Evolutionary conservation across 768 basidiomycete species (phyloP).

Genomic region (Trametes gibbosa): DNA sequence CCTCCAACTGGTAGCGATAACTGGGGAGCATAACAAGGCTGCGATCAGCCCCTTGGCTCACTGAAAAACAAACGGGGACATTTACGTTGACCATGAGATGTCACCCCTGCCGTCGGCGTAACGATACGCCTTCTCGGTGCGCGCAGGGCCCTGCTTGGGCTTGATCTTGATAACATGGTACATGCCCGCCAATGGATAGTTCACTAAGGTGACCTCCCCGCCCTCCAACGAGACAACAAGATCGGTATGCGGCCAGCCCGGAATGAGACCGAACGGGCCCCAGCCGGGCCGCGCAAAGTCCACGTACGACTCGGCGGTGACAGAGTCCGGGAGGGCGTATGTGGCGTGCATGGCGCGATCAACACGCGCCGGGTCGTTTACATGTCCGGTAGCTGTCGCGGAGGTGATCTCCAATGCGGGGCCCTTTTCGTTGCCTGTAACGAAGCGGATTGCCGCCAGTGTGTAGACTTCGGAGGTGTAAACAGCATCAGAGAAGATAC

Average conservation of each 20-base stretch:
- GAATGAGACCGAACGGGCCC: conserved; percentile 26
- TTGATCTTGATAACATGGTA: conserved; percentile 45
- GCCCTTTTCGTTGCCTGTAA: conserved; percentile 8
- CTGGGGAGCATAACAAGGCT: conserved; percentile 10
- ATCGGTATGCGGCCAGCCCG: conserved; percentile 25
- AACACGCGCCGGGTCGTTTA: conserved; percentile 8
- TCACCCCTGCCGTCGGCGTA: conserved; percentile 38
- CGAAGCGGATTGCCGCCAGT: conserved; percentile 24
- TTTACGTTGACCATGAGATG: conserved; percentile 45
- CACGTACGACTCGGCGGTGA: not conserved
- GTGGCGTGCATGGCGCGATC: conserved; percentile 28
- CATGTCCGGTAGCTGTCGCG: conserved; percentile 10
- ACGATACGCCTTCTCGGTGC: conserved; percentile 44
- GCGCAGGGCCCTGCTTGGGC: conserved; percentile 23
- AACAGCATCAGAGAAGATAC: not conserved
- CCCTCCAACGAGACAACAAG: conserved; percentile 32
- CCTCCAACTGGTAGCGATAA: conserved; percentile 56
- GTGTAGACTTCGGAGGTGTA: conserved; percentile 31
- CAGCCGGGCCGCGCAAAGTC: conserved; percentile 14
- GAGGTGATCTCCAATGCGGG: conserved; percentile 6
- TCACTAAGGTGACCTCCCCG: conserved; percentile 38
- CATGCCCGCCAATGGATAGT: conserved; percentile 39
- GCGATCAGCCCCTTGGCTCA: not conserved
- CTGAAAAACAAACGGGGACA: not conserved
- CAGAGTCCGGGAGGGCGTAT: conserved; percentile 22